These are phyloP conservation scores for Rossbeevera mucosa DNA, from an alignment of 768 basidiomycete species.

Conservation along the genomic window DNA sequence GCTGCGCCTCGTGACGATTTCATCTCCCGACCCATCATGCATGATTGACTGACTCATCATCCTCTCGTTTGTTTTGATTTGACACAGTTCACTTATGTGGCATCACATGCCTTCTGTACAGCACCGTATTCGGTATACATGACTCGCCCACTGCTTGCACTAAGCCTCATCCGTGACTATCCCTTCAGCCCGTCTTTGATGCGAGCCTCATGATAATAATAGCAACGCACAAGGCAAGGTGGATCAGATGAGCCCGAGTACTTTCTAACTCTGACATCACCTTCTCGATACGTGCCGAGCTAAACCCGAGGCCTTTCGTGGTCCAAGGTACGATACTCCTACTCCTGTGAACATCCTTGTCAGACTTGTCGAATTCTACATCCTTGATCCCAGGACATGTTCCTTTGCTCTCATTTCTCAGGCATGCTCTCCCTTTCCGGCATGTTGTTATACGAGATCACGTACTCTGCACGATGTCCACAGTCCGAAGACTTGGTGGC, in stretches of 20 bases:
- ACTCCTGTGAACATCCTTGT: constrained; percentile 10
- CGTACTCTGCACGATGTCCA: constrained; percentile 19
- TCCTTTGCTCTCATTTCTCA: constrained; percentile 19
- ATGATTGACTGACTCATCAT: constrained; percentile 10
- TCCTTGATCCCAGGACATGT: constrained; percentile 7
- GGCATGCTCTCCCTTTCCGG: constrained; percentile 15
- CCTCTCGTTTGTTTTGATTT: constrained; percentile 16
- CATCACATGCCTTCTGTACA: constrained; percentile 23
- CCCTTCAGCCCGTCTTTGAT: neutral
- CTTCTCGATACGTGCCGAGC: constrained; percentile 7
- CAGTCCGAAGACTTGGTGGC: constrained; percentile 5
- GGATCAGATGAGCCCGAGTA: constrained; percentile 6
- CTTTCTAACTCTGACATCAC: constrained; percentile 19
- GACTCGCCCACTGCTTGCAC: constrained; percentile 1
- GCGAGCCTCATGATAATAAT: neutral
- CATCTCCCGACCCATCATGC: constrained; percentile 20
- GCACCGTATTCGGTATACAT: constrained; percentile 6
- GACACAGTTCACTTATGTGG: constrained; percentile 16
- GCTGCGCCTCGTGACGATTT: constrained; percentile 27
- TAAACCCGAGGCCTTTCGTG: constrained; percentile 22
- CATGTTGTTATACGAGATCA: constrained; percentile 21
- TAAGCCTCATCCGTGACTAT: neutral
- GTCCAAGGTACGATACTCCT: constrained; percentile 11
- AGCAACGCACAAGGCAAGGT: neutral
- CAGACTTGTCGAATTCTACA: constrained; percentile 5